A percentile compares a stretch with the other conserved stretches of the same genome.
Evolutionary conservation across 179 eudicot species (phyloP).

Genomic region (Beta corolliflora): DNA sequence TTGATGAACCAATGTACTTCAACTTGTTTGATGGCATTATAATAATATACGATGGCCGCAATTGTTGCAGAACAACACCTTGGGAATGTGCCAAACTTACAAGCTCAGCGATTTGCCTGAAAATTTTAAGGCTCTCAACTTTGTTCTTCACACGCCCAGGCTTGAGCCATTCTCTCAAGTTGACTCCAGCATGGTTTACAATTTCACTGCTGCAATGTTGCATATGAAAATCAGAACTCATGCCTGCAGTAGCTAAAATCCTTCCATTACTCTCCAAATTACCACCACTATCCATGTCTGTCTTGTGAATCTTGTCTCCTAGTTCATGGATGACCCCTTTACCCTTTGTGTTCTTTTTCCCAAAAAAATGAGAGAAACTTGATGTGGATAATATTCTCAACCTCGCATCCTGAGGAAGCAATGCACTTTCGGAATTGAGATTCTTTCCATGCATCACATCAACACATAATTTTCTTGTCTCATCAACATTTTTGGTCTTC

Average conservation of each 20-base stretch:
- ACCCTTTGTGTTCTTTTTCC: constrained; percentile 36
- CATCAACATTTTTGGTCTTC: constrained; percentile 24
- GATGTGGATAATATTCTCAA: constrained; percentile 38
- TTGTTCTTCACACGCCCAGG: constrained; percentile 34
- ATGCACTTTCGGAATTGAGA: constrained; percentile 25
- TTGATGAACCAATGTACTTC: constrained; percentile 40
- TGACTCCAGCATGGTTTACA: constrained; percentile 29
- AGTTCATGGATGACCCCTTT: constrained; percentile 35
- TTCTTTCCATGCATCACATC: constrained; percentile 28
- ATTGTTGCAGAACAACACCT: constrained; percentile 46
- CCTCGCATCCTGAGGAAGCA: constrained; percentile 33
- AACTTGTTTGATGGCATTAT: constrained; percentile 36
- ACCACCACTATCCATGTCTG: constrained; percentile 8
- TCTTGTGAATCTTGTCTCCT: constrained; percentile 6
- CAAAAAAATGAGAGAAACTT: constrained; percentile 45
- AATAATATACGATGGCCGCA: constrained; percentile 48
- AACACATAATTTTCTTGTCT: constrained; percentile 14
- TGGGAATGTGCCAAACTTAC: constrained; percentile 49
- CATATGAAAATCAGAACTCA: constrained; percentile 21
- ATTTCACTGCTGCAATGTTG: constrained; percentile 22
- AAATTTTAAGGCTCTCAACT: constrained; percentile 45
- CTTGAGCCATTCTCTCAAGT: constrained; percentile 61
- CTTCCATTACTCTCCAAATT: constrained; percentile 23
- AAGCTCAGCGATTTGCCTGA: constrained; percentile 50
- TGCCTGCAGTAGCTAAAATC: constrained; percentile 13